Percentiles rank a stretch among this genome's conserved stretches.
Evolutionary conservation across 345 rosid genomes (phyloP).

Genomic region (Crucihimalaya himalaica): DNA sequence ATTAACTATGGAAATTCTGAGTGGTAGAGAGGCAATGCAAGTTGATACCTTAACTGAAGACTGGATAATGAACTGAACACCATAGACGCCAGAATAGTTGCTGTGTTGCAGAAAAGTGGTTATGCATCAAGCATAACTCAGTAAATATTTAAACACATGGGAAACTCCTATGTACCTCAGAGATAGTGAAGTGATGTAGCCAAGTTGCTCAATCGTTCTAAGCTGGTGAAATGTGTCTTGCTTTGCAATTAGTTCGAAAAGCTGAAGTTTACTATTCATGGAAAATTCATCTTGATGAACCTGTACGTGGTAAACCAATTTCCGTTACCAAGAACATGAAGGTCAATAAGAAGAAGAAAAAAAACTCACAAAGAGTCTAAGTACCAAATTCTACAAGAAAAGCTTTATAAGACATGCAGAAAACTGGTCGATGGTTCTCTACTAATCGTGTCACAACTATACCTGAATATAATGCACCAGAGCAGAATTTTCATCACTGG

Average conservation of each 20-base stretch:
- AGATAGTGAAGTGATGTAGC: conserved; percentile 70
- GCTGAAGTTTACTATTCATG: conserved; percentile 74
- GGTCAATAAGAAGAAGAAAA: not conserved
- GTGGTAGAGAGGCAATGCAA: conserved; percentile 1
- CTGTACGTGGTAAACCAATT: conserved; percentile 38
- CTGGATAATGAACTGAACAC: conserved; percentile 74
- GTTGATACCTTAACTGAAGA: conserved; percentile 66
- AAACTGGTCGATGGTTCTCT: not conserved
- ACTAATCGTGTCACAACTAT: not conserved
- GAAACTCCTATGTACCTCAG: conserved; percentile 49
- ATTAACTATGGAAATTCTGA: conserved; percentile 2
- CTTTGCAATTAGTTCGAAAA: conserved; percentile 66
- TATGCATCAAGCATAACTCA: not conserved
- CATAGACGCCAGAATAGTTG: conserved; percentile 65
- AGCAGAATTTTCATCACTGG: conserved; percentile 77
- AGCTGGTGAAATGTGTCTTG: conserved; percentile 91
- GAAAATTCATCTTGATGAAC: conserved; percentile 76
- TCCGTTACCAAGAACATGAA: not conserved
- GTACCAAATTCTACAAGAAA: not conserved
- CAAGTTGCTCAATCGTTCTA: conserved; percentile 88
- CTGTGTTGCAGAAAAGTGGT: conserved; percentile 41
- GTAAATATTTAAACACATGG: not conserved
- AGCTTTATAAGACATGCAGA: conserved; percentile 6
- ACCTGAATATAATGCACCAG: conserved; percentile 90
- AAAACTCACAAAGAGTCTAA: not conserved